Evolutionary conservation across 768 basidiomycete genomes (phyloP), one percentile per base, ranked within the genome.

Genomic region (Cubamyces lactineus): DNA sequence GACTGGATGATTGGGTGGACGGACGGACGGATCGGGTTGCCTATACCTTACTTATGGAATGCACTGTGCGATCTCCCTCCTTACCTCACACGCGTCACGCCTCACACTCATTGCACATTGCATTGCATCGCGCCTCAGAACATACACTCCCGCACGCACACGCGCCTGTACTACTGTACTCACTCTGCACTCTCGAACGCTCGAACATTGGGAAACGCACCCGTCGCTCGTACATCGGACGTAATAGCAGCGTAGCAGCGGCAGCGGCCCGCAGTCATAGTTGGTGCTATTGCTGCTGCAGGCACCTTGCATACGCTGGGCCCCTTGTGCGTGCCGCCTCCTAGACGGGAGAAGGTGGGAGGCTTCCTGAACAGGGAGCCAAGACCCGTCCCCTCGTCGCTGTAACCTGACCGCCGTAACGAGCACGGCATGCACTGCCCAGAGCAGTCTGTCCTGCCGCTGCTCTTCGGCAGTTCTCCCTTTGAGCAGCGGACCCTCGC

Each of bases 1-100:
- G 56, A 53, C 62, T 62, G 38, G 48, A n/a, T 51, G 50, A 28
- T 34, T 45, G 56, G 34, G 34, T 34, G 34, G 34, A 34, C 34
- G 9, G 34, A 34, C 34, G 9, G 40, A 53, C 52, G 55, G 56
- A 63, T 28, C 47, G 41, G 48, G 55, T 58, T 38, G 55, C 57
- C 43, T 58, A 59, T 59, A 58, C 57, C 53, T 59, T 63, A 59
- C 57, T 41, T 47, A 49, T 46, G 51, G 55, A 59, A 50, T 63
- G 16, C 47, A 15, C 50, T 38, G 16, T 59, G 19, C 21, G 26
- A n/a, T 45, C 58, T 38, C 42, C 42, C n/a, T 30, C 39, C 59
- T 28, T 38, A 9, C n/a, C 30, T 55, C 53, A 19, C 54, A 19
- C 30, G 54, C 26, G 19, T 8, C n/a, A 17, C 34, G 38, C 47